These are phyloP conservation scores for Boletellus deceptivus DNA, from an alignment of 1,284 basidiomycete species.

Conservation along the genomic window DNA sequence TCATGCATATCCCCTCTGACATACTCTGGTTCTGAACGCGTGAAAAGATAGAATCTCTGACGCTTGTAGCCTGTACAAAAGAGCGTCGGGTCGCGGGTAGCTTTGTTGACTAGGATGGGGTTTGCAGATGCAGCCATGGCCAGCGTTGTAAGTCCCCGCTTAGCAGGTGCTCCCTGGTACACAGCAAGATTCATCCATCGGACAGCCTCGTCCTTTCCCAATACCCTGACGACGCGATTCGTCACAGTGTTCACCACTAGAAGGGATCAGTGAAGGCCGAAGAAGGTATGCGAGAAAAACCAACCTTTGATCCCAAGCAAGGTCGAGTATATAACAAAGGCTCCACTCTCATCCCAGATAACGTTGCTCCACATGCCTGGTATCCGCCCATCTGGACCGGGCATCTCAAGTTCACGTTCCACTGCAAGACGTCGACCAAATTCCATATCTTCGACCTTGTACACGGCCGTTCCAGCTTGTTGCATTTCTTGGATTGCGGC, in stretches of 20 bases:
- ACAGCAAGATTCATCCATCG: slow-evolving; percentile 87
- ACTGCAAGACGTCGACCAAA: slow-evolving; percentile 93
- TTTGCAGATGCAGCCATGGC: slow-evolving; percentile 96
- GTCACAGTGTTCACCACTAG: slow-evolving; percentile 92
- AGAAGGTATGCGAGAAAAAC: neutral
- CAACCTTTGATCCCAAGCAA: slow-evolving; percentile 93
- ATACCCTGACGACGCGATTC: slow-evolving; percentile 85
- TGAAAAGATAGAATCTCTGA: slow-evolving; percentile 96
- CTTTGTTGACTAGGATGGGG: slow-evolving; percentile 85
- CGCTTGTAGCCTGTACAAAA: slow-evolving; percentile 94
- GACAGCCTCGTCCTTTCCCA: slow-evolving; percentile 94
- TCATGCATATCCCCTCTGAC: slow-evolving; percentile 24
- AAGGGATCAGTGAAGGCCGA: slow-evolving; percentile 1
- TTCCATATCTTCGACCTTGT: slow-evolving; percentile 98
- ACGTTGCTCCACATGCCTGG: slow-evolving; percentile 80
- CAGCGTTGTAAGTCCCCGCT: slow-evolving; percentile 81
- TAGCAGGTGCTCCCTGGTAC: slow-evolving; percentile 92
- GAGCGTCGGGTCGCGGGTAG: slow-evolving; percentile 84
- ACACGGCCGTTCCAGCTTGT: slow-evolving; percentile 87
- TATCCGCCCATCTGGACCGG: slow-evolving; percentile 64
- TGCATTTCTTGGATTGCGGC: slow-evolving; percentile 95
- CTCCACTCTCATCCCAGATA: slow-evolving; percentile 96
- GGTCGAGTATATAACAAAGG: slow-evolving; percentile 91
- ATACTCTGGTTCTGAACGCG: slow-evolving; percentile 86
- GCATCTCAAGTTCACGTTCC: slow-evolving; percentile 88